A percentile compares a stretch with the other conserved stretches of the same genome.
Evolutionary conservation across 148 eudicot genomes (phyloP).

Genomic region (Persicaria maculosa): DNA sequence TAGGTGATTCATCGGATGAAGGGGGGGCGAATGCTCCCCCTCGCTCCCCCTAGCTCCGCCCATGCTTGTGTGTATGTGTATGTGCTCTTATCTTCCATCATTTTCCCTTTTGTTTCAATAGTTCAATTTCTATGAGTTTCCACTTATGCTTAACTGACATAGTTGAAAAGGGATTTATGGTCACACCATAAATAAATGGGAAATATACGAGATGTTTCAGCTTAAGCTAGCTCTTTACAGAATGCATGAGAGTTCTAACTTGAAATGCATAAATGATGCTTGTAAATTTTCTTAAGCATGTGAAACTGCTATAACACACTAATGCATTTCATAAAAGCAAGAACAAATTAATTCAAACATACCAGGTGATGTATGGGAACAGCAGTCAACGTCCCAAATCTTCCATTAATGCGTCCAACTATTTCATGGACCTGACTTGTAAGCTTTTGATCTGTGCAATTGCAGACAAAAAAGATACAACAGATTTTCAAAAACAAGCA

Average conservation of each 20-base stretch:
- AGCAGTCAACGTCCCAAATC: conserved; percentile 75
- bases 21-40: too few relatives aligned
- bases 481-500: too few relatives aligned
- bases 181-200: background rate
- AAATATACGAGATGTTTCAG: background rate
- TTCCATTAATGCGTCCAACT: conserved; percentile 90
- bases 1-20: too few relatives aligned
- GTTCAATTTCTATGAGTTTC: background rate
- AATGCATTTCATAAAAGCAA: background rate
- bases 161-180: background rate
- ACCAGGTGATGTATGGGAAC: conserved; percentile 97
- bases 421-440: conserved; percentile 96
- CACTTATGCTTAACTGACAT: background rate
- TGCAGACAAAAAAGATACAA: background rate
- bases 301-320: background rate
- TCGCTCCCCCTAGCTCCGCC: too few relatives aligned
- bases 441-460: conserved; percentile 72
- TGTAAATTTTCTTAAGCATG: background rate
- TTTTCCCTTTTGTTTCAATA: background rate
- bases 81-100: too few relatives aligned
- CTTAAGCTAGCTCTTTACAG: background rate
- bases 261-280: background rate
- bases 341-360: conserved; percentile 8
- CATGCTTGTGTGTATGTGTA: too few relatives aligned
- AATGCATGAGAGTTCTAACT: background rate